These are phyloP conservation scores for Lumnitzera racemosa DNA, from an alignment of 345 rosid genomes.

Conservation along the genomic window DNA sequence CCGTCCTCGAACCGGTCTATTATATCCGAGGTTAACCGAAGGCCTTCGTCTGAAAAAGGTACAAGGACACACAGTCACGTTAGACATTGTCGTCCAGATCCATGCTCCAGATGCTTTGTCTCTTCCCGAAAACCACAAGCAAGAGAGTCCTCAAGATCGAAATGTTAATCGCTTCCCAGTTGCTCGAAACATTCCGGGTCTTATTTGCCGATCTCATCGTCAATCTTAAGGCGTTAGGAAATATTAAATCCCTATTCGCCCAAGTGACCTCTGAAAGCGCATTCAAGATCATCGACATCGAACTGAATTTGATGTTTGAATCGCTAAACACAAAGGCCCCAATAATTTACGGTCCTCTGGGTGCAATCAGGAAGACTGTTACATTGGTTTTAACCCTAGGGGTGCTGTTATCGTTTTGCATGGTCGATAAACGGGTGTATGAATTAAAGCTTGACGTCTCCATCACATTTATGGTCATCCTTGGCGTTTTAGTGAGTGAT, in stretches of 20 bases:
- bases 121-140: not conserved
- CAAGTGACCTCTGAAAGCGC: conserved; percentile 6
- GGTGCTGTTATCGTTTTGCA: too few relatives aligned
- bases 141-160: too few relatives aligned
- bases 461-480: too few relatives aligned
- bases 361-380: too few relatives aligned
- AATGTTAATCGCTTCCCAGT: conserved; percentile 8
- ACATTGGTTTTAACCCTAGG: too few relatives aligned
- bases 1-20: conserved; percentile 17
- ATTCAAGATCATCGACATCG: conserved; percentile 28
- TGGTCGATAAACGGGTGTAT: too few relatives aligned
- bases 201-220: conserved; percentile 35
- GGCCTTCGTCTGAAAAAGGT: conserved; percentile 2
- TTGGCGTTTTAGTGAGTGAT: too few relatives aligned
- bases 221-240: conserved; percentile 6
- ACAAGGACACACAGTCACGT: not conserved
- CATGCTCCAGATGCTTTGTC: not conserved
- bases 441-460: too few relatives aligned
- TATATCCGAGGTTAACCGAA: conserved; percentile 12
- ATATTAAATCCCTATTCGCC: conserved; percentile 4
- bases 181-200: conserved; percentile 26
- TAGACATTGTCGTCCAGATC: not conserved
- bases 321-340: conserved; percentile 37
- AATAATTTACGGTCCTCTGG: conserved; percentile 7
- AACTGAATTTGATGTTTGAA: conserved; percentile 37